Base-by-base conservation (phyloP, 495 filamentous ascomycete genomes). In the Diplogelasinospora grovesii region DNA sequence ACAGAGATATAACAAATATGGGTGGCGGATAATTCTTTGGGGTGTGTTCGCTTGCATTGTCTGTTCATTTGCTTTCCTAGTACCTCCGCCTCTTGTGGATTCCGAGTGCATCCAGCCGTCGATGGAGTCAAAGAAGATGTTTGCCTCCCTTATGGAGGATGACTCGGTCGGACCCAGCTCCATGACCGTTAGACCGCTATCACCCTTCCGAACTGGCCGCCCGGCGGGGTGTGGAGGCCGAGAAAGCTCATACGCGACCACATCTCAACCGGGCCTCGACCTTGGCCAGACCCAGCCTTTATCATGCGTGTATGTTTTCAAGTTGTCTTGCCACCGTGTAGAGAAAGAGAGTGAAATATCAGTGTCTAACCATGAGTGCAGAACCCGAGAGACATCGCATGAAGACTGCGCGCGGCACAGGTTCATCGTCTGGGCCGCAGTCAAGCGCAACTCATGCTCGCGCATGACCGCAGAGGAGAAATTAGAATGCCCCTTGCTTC, bases 351-450 rank as follows among this genome's bases (percentile, higher is more conserved):
- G n/a, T n/a, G n/a, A n/a, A 10, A 28, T 5, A 1, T 20, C 5
- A 3, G 29, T 4, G 30, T 26, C 64, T 69, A 42, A 68, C 48
- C 26, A 45, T 43, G 36, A 10, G 9, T 31, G 15, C 51, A 71
- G 68, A 34, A 60, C 64, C 41, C 60, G 58, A 41, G 60, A 68
- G 32, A 61, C 59, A 11, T 49, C 56, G 5, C 52, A 54, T 22
- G 65, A 70, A 28, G 65, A 68, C 39, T 73, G 69, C 46, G 65
- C 66, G 4, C 50, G 57, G 20, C 59, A 70, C 39, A 52, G 68
- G 22, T 73, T 71, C 48, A 68, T 70, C 45, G 65, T 68, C 40
- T 73, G 69, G 69, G 64, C 65, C 26, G 68, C 68, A 28, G 59
- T 70, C 29, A 69, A 69, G 45, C 66, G 68, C 51, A 73, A 71